Evolutionary conservation across 2,329 filamentous ascomycete genomes (phyloP).

Genomic region (Volutella citrinella): DNA sequence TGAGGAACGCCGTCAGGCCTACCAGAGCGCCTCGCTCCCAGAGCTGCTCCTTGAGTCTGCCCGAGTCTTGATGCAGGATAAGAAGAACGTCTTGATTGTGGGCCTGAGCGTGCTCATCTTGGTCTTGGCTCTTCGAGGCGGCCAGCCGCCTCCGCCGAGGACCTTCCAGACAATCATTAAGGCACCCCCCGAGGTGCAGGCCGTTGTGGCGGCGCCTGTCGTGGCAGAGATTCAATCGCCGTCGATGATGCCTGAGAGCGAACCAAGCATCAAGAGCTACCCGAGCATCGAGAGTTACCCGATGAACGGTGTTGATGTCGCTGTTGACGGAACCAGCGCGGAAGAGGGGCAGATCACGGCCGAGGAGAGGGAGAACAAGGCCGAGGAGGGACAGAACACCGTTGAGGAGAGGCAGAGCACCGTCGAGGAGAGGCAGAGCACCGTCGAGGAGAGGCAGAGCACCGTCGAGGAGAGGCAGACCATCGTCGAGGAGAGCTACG

Average conservation of each 20-base stretch:
- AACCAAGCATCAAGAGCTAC: no score
- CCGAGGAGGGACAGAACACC: slow-evolving; percentile 13
- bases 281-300: no score
- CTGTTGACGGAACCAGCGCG: no score
- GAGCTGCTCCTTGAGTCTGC: slow-evolving; percentile 53
- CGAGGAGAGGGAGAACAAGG: slow-evolving; percentile 22
- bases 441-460: slow-evolving; percentile 4
- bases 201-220: background rate
- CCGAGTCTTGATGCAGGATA: slow-evolving; percentile 53
- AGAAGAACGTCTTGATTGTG: slow-evolving; percentile 57
- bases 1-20: slow-evolving; percentile 26
- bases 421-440: background rate
- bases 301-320: no score
- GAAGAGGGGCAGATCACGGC: background rate
- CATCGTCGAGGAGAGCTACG: slow-evolving; percentile 4
- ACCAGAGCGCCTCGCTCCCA: slow-evolving; percentile 47
- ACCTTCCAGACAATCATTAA: slow-evolving; percentile 29
- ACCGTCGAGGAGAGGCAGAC: slow-evolving; percentile 8
- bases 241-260: no score
- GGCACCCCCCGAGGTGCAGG: background rate
- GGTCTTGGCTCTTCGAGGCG: slow-evolving; percentile 42
- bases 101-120: slow-evolving; percentile 53
- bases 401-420: no score
- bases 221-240: no score
- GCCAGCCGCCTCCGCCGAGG: slow-evolving; percentile 17